These are phyloP conservation scores for Fraxinus pennsylvanica DNA, from an alignment of 257 asterid genomes.

Conservation along the genomic window DNA sequence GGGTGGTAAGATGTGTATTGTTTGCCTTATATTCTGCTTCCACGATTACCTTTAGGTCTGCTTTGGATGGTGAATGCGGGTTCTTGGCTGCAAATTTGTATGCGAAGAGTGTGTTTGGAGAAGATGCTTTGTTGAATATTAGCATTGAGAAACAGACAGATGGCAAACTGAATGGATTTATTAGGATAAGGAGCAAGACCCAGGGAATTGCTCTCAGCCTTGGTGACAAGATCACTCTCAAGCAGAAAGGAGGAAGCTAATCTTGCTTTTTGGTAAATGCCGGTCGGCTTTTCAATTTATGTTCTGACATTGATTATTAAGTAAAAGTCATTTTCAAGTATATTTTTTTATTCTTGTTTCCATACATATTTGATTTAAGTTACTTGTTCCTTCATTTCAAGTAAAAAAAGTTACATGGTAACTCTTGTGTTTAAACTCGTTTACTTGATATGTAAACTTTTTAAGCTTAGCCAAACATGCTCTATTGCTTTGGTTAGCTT, in stretches of 20 bases:
- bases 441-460: not conserved
- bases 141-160: constrained; percentile 93
- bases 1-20: not conserved
- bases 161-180: constrained; percentile 89
- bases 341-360: too few relatives aligned
- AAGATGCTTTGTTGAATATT: constrained; percentile 93
- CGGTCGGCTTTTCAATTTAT: not conserved
- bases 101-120: constrained; percentile 98
- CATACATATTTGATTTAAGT: not conserved
- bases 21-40: not conserved
- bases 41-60: constrained; percentile 63
- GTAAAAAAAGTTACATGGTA: not conserved
- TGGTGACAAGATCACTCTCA: constrained; percentile 97
- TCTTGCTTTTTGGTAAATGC: not conserved
- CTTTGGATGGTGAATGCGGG: constrained; percentile 95
- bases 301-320: not conserved
- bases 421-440: not conserved
- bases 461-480: not conserved
- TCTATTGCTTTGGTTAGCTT: not conserved
- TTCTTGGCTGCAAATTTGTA: constrained; percentile 94
- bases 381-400: not conserved
- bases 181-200: constrained; percentile 98
- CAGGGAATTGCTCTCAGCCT: constrained; percentile 99
- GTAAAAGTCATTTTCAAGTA: too few relatives aligned
- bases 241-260: constrained; percentile 96